These are phyloP conservation scores for Skeletonema tropicum DNA, from an alignment of 108 stramenopile species.

Conservation along the genomic window DNA sequence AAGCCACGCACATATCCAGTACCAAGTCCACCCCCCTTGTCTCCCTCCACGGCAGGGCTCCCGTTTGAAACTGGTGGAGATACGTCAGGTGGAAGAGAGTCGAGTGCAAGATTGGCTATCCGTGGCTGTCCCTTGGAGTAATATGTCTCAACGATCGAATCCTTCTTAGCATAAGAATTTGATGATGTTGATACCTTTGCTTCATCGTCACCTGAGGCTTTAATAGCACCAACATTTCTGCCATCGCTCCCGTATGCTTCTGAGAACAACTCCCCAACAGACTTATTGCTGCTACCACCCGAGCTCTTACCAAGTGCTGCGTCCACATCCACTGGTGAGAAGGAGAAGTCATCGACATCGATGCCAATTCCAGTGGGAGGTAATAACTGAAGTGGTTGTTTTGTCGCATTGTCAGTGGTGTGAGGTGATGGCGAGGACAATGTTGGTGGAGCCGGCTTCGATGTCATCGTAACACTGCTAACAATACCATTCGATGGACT, in stretches of 20 bases:
- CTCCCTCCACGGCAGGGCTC: constrained; percentile 44
- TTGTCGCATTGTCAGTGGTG: neutral
- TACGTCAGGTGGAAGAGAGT: constrained; percentile 9
- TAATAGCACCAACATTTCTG: too few species aligned
- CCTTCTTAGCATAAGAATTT: neutral
- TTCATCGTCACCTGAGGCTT: too few species aligned
- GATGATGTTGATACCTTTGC: neutral
- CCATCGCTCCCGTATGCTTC: too few species aligned
- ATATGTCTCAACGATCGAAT: neutral
- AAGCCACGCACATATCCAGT: constrained; percentile 3
- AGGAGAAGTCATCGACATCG: constrained; percentile 45
- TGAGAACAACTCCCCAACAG: too few species aligned
- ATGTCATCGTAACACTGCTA: neutral
- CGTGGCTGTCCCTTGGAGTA: too few species aligned
- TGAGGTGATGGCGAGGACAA: neutral
- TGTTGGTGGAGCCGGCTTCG: neutral
- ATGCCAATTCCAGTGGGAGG: constrained; percentile 10
- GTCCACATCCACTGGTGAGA: constrained; percentile 13
- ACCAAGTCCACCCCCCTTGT: constrained; percentile 39
- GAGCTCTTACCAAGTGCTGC: neutral
- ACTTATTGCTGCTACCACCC: too few species aligned
- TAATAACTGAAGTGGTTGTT: neutral
- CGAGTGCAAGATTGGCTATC: neutral
- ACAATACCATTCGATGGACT: constrained; percentile 2
- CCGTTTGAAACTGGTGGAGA: constrained; percentile 6